Evolutionary conservation across 2,329 filamentous ascomycete genomes (phyloP).

Genomic region (Cladosporium sp.): DNA sequence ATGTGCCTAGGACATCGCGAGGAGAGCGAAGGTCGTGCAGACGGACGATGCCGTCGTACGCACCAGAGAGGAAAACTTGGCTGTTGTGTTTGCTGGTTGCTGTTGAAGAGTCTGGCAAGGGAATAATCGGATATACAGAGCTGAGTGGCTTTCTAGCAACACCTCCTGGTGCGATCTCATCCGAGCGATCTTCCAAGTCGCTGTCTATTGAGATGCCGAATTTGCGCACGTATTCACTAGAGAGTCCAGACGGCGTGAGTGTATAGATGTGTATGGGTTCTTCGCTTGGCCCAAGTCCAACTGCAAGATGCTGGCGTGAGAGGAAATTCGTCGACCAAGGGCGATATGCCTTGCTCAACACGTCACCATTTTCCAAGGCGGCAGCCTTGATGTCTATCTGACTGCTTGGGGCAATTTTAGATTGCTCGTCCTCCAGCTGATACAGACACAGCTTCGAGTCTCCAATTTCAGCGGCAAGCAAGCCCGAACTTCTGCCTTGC

Average conservation of each 20-base stretch:
- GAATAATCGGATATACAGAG: constrained; percentile 44
- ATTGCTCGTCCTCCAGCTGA: constrained; percentile 19
- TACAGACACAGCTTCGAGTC: constrained; percentile 37
- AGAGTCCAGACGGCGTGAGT: constrained; percentile 43
- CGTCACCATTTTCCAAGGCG: not conserved
- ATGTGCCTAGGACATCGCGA: constrained; percentile 42
- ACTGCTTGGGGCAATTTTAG: constrained; percentile 34
- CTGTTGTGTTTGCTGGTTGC: constrained; percentile 34
- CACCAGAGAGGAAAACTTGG: constrained; percentile 55
- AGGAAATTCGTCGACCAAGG: constrained; percentile 52
- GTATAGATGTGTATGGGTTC: constrained; percentile 47
- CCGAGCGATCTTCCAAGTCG: constrained; percentile 18
- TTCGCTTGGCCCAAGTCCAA: constrained; percentile 44
- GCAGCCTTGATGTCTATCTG: constrained; percentile 26
- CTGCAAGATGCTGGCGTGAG: constrained; percentile 44
- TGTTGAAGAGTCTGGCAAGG: constrained; percentile 31
- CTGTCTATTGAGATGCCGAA: constrained; percentile 29
- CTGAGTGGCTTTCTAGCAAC: constrained; percentile 30
- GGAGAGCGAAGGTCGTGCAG: constrained; percentile 58
- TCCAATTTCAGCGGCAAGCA: constrained; percentile 50
- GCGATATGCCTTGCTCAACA: constrained; percentile 21
- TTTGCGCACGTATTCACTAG: constrained; percentile 34
- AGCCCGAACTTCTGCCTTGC: constrained; percentile 19
- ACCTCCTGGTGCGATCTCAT: constrained; percentile 7
- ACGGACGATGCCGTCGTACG: constrained; percentile 53